A percentile compares a stretch with the other conserved stretches of the same genome.
Evolutionary conservation across 1,139 yeast genomes (phyloP).

Genomic region (Magnusiomyces tetraspermus): DNA sequence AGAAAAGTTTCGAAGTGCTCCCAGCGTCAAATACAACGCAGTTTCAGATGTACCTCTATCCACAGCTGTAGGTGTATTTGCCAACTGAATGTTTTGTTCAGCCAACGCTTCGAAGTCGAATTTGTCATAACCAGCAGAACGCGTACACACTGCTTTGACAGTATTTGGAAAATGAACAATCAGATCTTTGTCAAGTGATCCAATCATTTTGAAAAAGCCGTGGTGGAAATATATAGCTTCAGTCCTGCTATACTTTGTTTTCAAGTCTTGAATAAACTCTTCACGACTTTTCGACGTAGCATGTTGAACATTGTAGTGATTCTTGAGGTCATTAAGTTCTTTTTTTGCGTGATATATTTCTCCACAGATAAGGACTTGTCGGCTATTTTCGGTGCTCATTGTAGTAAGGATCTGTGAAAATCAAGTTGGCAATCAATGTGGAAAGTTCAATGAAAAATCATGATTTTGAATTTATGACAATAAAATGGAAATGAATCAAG

Average conservation of each 20-base stretch:
- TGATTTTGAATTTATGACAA: too few relatives aligned
- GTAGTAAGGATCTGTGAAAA: too few relatives aligned
- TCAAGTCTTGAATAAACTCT: conserved; percentile 29
- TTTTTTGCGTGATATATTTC: conserved; percentile 21
- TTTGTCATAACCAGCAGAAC: conserved; percentile 88
- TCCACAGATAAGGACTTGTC: conserved; percentile 23
- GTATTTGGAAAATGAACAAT: conserved; percentile 49
- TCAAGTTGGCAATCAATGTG: too few relatives aligned
- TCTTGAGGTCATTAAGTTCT: conserved; percentile 22
- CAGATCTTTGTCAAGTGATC: conserved; percentile 68
- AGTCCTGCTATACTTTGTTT: conserved; percentile 26
- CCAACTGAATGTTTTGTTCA: conserved; percentile 45
- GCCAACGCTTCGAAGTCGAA: conserved; percentile 44
- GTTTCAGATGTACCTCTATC: conserved; percentile 73
- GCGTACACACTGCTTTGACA: conserved; percentile 59
- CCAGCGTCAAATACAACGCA: conserved; percentile 50
- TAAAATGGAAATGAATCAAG: too few relatives aligned
- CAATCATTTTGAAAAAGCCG: conserved; percentile 30
- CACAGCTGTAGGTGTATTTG: conserved; percentile 63
- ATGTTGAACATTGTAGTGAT: conserved; percentile 12
- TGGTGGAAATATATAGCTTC: conserved; percentile 30
- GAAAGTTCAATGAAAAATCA: too few relatives aligned
- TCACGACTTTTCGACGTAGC: conserved; percentile 18
- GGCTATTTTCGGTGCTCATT: conserved; percentile 9
- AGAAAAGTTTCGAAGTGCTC: conserved; percentile 53